phyloP scores from a whole-genome alignment of 2,329 filamentous ascomycete species.

The Trichophyton schoenleinii region DNA sequence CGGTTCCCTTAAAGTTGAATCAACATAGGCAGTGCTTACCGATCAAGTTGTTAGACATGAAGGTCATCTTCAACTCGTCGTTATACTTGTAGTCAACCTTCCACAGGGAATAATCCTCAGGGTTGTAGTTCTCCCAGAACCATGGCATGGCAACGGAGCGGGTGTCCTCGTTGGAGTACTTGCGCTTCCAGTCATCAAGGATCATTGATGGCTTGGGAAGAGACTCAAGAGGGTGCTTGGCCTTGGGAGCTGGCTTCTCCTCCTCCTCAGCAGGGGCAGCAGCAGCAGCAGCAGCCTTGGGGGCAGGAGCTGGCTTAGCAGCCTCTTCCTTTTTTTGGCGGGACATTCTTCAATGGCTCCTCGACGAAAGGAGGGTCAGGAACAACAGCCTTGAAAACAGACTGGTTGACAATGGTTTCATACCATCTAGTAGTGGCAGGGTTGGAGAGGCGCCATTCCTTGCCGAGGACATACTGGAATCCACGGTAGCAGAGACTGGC shows the following conservation, averaged over 20 bases:
- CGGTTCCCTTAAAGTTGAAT: not conserved
- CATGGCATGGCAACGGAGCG: slow-evolving; percentile 71
- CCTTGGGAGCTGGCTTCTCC: slow-evolving; percentile 61
- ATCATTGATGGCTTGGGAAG: slow-evolving; percentile 68
- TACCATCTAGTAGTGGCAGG: slow-evolving; percentile 89
- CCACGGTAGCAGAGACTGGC: slow-evolving; percentile 68
- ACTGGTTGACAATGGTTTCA: slow-evolving; percentile 83
- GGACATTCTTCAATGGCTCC: slow-evolving; percentile 59
- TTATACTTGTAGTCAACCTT: slow-evolving; percentile 97
- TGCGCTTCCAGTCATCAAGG: slow-evolving; percentile 96
- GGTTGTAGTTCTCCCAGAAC: slow-evolving; percentile 96
- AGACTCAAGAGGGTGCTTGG: slow-evolving; percentile 89
- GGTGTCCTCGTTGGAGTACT: slow-evolving; percentile 94
- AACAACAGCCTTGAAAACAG: slow-evolving; percentile 72
- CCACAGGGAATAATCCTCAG: slow-evolving; percentile 94
- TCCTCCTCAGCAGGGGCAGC: slow-evolving; percentile 34
- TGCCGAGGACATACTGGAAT: slow-evolving; percentile 91
- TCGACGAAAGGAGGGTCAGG: slow-evolving; percentile 68
- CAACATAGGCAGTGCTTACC: slow-evolving; percentile 34
- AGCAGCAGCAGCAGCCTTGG: slow-evolving; percentile 38
- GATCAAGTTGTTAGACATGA: slow-evolving; percentile 99
- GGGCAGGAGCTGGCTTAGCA: slow-evolving; percentile 48
- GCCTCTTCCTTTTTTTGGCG: slow-evolving; percentile 59
- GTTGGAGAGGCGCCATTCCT: slow-evolving; percentile 69
- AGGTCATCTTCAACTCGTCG: slow-evolving; percentile 87